A percentile compares a stretch with the other conserved stretches of the same genome.
phyloP scores from a whole-genome alignment of 768 basidiomycete species.

The Coprinellus micaceus region DNA sequence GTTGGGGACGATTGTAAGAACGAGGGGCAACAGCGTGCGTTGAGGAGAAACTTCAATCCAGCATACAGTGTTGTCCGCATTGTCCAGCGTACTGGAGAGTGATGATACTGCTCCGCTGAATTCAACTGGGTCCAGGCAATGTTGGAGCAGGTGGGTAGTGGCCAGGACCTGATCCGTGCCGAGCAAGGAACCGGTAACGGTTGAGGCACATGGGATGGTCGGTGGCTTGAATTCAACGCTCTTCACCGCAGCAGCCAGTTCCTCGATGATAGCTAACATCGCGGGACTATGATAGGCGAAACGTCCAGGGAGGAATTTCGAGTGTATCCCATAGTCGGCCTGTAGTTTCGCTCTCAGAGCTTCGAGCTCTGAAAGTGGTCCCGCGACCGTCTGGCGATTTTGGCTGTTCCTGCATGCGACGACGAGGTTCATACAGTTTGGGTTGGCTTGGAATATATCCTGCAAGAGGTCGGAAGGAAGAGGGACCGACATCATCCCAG shows the following conservation, averaged over 20 bases:
- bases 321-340: conserved; percentile 27
- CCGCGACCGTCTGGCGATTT: conserved; percentile 56
- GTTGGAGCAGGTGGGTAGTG: conserved; percentile 50
- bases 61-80: conserved; percentile 28
- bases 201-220: conserved; percentile 58
- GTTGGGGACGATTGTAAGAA: conserved; percentile 29
- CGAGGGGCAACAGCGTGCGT: conserved; percentile 51
- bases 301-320: conserved; percentile 42
- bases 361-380: conserved; percentile 42
- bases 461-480: conserved; percentile 32
- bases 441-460: conserved; percentile 29
- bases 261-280: conserved; percentile 55
- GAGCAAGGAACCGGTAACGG: conserved; percentile 52
- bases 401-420: conserved; percentile 64
- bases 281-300: conserved; percentile 67
- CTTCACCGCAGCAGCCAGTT: conserved; percentile 39
- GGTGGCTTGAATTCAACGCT: conserved; percentile 42
- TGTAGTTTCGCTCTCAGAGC: conserved; percentile 41
- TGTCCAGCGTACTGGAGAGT: conserved; percentile 46
- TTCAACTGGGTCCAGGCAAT: conserved; percentile 45
- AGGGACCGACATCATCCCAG: conserved; percentile 62
- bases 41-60: conserved; percentile 75
- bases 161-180: conserved; percentile 44
- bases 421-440: conserved; percentile 34
- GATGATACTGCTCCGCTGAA: no score